Base-by-base conservation (phyloP, 768 basidiomycete species). In the Trametes cingulata region DNA sequence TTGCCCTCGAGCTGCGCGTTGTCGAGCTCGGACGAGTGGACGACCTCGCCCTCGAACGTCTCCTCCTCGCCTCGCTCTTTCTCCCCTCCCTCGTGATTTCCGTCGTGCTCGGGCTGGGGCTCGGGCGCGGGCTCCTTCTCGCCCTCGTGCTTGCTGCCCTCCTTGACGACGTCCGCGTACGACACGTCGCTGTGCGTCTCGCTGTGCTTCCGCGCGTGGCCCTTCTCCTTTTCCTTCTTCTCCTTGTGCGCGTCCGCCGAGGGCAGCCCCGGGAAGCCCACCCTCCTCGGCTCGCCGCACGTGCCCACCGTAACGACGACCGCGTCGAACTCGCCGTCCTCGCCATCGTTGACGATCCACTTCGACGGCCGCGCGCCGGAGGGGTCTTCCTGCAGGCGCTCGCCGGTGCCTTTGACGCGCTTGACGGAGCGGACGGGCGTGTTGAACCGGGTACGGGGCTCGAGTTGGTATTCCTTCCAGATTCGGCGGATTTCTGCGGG, bases 11-110 rank as follows among this genome's bases (percentile, higher is more conserved):
- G 58, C 13, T 36, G 62, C 51, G 61, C 69, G 20, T 76, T 71
- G 15, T 82, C 82, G 5, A 83, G 74, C 59, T 81, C 71, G 0
- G 79, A 80, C 1, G 83, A 83, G 62, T 85, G 82, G 1, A 77
- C 36, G 9, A 83, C 73, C 0, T 73, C 71, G 9, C 77, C 76
- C 15, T 58, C 62, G 62, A 76, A 81, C 7, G 60, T 41, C 24
- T 73, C 68, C 4, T 66, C 68, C 12, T 74, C n/a, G n/a, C n/a
- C 70, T 10, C 65, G 61, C n/a, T 69, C 50, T 7, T 63, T 55
- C 12, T 66, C 62, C n/a, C 69, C 48, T 9, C 63, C 56, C 6
- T 65, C 51, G 20, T 66, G 48, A 45, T 67, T 51, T 22, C 40
- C 60, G 14, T 20, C 52, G 22, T 24, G 19, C 19, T 29, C 41